Conservation (phyloP, 108 stramenopile species). For the Nitzschia sp. region DNA sequence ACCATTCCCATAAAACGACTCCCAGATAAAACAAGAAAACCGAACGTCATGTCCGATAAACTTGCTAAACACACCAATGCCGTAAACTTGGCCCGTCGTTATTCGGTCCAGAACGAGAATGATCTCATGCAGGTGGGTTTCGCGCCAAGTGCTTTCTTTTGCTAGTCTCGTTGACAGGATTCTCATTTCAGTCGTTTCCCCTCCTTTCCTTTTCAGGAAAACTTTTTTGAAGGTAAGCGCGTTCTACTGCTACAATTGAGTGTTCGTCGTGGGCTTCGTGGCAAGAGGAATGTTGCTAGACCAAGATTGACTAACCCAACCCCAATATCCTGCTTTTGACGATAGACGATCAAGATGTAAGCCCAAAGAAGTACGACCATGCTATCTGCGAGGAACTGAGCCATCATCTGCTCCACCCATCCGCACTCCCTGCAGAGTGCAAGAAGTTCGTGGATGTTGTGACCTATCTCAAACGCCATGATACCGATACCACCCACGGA, state of each 20-base stretch:
- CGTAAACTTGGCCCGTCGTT: conserved; percentile 51
- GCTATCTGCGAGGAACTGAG: conserved; percentile 31
- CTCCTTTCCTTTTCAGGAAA: background rate
- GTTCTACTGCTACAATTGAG: background rate
- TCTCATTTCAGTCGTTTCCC: background rate
- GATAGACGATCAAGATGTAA: no score
- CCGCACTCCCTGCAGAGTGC: conserved; percentile 39
- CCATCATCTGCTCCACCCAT: conserved; percentile 34
- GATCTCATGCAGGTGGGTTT: conserved; percentile 54
- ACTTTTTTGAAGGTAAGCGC: background rate
- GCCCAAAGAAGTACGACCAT: conserved; percentile 22
- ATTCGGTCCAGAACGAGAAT: conserved; percentile 48
- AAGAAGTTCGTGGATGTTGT: conserved; percentile 41
- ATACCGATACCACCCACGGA: conserved; percentile 42
- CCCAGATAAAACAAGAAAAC: background rate
- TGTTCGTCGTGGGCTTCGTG: no score
- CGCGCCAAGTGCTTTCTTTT: background rate
- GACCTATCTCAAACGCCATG: conserved; percentile 30
- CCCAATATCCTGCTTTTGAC: no score
- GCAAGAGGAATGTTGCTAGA: no score
- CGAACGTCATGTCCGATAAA: background rate
- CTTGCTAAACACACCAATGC: conserved; percentile 21
- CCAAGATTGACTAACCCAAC: no score
- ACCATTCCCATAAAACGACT: background rate
- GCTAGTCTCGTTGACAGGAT: background rate